Conservation (phyloP, 2,329 filamentous ascomycete species). For the Sarocladiaceae sp. region DNA sequence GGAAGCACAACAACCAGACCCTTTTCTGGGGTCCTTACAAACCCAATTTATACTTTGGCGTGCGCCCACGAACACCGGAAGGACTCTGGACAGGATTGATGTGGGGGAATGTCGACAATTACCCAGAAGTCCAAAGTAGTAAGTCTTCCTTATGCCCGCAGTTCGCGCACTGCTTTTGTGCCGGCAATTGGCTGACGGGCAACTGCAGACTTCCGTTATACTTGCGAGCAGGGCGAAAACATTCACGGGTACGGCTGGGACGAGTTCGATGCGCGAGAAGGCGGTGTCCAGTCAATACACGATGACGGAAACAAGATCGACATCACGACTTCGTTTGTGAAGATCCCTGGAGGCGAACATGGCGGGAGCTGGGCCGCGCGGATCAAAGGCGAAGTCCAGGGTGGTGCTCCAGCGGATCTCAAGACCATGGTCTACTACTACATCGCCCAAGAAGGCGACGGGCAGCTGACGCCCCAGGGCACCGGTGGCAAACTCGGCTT, state of each 20-base stretch:
- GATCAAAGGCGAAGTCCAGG: slow-evolving; percentile 74
- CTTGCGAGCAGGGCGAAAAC: slow-evolving; percentile 90
- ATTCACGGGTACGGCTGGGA: slow-evolving; percentile 98
- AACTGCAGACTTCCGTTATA: slow-evolving; percentile 74
- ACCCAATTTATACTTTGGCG: slow-evolving; percentile 90
- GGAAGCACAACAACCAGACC: slow-evolving; percentile 67
- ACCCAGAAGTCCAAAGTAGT: slow-evolving; percentile 38
- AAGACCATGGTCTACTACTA: slow-evolving; percentile 82
- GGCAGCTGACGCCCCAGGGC: slow-evolving; percentile 54
- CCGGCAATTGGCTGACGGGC: slow-evolving; percentile 9
- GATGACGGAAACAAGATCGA: slow-evolving; percentile 86
- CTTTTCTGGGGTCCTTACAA: slow-evolving; percentile 95
- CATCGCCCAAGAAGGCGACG: slow-evolving; percentile 73
- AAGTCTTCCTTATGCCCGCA: not conserved
- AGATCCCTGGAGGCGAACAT: slow-evolving; percentile 78
- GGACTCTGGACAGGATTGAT: slow-evolving; percentile 79
- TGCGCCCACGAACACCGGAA: slow-evolving; percentile 76
- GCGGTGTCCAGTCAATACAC: slow-evolving; percentile 85
- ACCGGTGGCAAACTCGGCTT: slow-evolving; percentile 44
- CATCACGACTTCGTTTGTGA: slow-evolving; percentile 89
- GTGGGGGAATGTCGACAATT: slow-evolving; percentile 85
- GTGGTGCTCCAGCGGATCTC: slow-evolving; percentile 61
- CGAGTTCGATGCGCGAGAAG: slow-evolving; percentile 85
- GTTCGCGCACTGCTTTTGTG: too few species aligned
- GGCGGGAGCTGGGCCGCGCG: slow-evolving; percentile 91